Evolutionary conservation across 2,329 filamentous ascomycete genomes (phyloP), one percentile per base, ranked within the genome.

Genomic region (Sclerotinia borealis): DNA sequence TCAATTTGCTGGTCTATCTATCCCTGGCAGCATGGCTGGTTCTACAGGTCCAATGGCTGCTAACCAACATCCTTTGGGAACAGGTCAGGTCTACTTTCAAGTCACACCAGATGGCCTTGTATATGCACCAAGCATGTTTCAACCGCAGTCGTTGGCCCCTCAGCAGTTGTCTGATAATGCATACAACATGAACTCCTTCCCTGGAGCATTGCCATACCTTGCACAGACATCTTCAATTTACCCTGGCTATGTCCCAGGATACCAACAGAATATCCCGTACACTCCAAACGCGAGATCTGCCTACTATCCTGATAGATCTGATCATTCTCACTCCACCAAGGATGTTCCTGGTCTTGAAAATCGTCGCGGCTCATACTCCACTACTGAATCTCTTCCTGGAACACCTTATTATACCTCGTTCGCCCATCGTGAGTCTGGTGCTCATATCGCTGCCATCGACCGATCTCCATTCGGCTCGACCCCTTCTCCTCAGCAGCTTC

Each of bases 321-420:
- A 74, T 45, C 66, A 69, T 47, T 61, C 71, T 5, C 68, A 73
- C 64, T 58, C 54, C 6, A 59, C 43, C 17, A 75, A 74, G 66
- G 74, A 87, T 41, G 81, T 87, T 59, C 86, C 85, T 22, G 82
- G 79, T 37, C 77, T 88, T 36, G 85, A 88, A 69, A 87, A 88
- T 64, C 85, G 86, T 29, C 84, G 86, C 59, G 85, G 84, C 19
- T 88, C 86, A 2, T 88, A 88, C 74, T 88, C 86, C 1, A 88
- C 86, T 34, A 88, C 81, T 4, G 86, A 88, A 74, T 89, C 86
- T 9, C 83, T 84, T 31, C 83, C 85, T 3, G 83, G 86, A 5
- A 90, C 85, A 36, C 87, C 88, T 0, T 85, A 85, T 70, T 88
- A 87, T 68, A 83, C 82, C 62, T 80, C 80, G 58, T 76, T 82